Evolutionary conservation across 75 land plant species (phyloP), one percentile per base, ranked within the genome.

Genomic region (Selaginella moellendorffii): DNA sequence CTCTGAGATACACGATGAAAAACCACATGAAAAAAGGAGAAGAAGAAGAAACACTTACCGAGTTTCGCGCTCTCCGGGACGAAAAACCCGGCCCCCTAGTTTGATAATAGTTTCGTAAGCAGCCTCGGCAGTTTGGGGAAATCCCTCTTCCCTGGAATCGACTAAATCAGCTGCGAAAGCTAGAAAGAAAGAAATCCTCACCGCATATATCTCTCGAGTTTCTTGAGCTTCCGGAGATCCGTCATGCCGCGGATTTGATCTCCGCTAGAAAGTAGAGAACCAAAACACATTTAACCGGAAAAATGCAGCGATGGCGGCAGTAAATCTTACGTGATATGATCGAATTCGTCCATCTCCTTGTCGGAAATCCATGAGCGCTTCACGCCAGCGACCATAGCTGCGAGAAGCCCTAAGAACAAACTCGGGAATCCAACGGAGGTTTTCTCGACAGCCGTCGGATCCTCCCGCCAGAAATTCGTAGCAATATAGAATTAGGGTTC

Each of bases 151-250:
- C 31, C 74, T 72, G 53, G 24, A 24, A 1, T 5, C 0, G 26
- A 18, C 18, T 12, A 21, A 5, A 54, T 53, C 8, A 26, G 14
- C n/a, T 0, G 0, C 18, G 0, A 0, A 54, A 53, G 54, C 52
- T 53, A 0, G 54, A 25, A 29, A 61, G 22, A 29, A 1, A 60
- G 0, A 26, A 23, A 12, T 68, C n/a, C 28, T 17, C 63, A 72
- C 74, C 75, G 31, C 75, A 73, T 73, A 28, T 67, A 73, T 29
- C 63, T 27, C 21, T 67, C 70, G 12, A 73, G 60, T 17, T 63
- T 62, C 28, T 61, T 61, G 0, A 73, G 59, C 54, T 73, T 73
- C 5, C 63, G 54, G 0, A 73, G 20, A 30, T 42, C 28, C 0
- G 31, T 73, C 29, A 46, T 24, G 29, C 31, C 31, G 26, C 51